phyloP scores from a whole-genome alignment of 2,329 filamentous ascomycete species.

The Fusarium denticulatum region DNA sequence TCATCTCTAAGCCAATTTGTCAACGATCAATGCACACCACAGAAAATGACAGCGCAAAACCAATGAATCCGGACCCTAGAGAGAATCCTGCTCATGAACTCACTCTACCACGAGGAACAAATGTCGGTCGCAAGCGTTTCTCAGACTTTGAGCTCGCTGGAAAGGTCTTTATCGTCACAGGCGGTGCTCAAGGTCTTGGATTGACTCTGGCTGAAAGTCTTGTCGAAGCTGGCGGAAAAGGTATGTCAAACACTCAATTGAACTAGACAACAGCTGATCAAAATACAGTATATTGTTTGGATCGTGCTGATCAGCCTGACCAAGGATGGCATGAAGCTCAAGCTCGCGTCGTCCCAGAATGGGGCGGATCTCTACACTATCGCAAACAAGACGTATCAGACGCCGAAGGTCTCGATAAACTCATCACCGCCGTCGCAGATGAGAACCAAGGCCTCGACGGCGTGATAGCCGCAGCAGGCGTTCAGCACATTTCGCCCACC shows the following conservation, averaged over 20 bases:
- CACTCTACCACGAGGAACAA: constrained; percentile 23
- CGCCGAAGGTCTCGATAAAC: constrained; percentile 71
- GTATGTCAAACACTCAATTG: constrained; percentile 44
- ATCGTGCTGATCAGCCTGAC: constrained; percentile 44
- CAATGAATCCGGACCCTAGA: constrained; percentile 39
- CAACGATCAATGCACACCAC: constrained; percentile 9
- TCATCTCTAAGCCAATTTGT: neutral
- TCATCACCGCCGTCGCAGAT: constrained; percentile 74
- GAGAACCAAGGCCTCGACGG: constrained; percentile 80
- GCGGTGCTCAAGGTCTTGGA: constrained; percentile 80
- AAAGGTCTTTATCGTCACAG: constrained; percentile 80
- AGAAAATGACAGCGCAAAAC: constrained; percentile 7
- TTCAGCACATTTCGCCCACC: constrained; percentile 85
- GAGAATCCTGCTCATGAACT: constrained; percentile 28
- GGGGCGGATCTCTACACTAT: constrained; percentile 75
- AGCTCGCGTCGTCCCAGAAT: constrained; percentile 61
- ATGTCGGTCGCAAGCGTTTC: constrained; percentile 54
- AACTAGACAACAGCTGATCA: rapidly evolving
- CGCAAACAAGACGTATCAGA: constrained; percentile 85
- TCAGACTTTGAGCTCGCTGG: constrained; percentile 80
- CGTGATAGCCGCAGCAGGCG: constrained; percentile 74
- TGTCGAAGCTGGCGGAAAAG: constrained; percentile 79
- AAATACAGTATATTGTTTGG: neutral
- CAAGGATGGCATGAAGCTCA: constrained; percentile 73
- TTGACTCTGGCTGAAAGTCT: constrained; percentile 81